Evolutionary conservation across 148 eudicot species (phyloP).

Genomic region (Chenopodium album): DNA sequence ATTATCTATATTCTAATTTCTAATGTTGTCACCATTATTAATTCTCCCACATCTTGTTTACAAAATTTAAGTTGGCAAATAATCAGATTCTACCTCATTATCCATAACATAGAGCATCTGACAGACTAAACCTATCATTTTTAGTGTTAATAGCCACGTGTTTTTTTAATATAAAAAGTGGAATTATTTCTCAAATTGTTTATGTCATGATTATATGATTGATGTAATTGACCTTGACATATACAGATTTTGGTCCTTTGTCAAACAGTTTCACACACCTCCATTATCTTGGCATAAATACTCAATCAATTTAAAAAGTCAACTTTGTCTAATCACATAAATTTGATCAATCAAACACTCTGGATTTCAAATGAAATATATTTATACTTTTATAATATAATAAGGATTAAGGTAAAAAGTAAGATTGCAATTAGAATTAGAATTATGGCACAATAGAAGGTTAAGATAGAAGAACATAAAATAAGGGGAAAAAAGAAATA

Average conservation of each 20-base stretch:
- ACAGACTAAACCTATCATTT: constrained; percentile 7
- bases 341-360: neutral
- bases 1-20: neutral
- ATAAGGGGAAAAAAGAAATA: neutral
- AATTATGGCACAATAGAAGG: constrained; percentile 18
- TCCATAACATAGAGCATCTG: constrained; percentile 14
- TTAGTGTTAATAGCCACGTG: neutral
- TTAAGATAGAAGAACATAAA: neutral
- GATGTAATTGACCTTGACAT: constrained; percentile 5
- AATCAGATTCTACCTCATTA: constrained; percentile 4
- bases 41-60: neutral
- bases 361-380: neutral
- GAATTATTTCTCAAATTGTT: neutral
- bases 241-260: neutral
- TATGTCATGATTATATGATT: neutral
- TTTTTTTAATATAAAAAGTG: neutral
- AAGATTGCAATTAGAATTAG: constrained; percentile 30
- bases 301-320: neutral
- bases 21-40: neutral
- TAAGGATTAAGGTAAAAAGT: neutral
- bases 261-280: constrained; percentile 6
- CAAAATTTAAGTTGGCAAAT: neutral
- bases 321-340: constrained; percentile 10
- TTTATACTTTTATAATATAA: too few relatives aligned
- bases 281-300: neutral